Evolutionary conservation across 371 early-diverging fungal genomes (phyloP).

Genomic region (Mortierella sp.): DNA sequence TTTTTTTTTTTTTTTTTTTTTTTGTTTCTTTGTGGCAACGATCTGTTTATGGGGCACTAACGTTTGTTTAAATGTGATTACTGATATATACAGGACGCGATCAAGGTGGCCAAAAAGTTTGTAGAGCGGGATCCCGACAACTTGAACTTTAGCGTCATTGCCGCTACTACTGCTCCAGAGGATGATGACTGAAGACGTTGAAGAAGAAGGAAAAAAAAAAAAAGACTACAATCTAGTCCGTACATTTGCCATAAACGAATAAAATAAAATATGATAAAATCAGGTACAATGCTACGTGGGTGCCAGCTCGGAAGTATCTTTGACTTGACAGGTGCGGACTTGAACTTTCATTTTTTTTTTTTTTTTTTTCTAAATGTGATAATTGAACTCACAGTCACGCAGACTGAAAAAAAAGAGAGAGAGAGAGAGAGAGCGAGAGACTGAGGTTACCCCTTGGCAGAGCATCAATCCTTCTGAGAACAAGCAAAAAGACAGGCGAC

Average conservation of each 20-base stretch:
- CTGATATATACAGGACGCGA: slow-evolving; percentile 63
- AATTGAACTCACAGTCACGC: no score
- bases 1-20: background rate
- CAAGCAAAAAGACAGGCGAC: no score
- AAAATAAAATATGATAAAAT: background rate
- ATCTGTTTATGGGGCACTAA: background rate
- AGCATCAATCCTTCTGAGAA: no score
- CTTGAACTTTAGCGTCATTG: slow-evolving; percentile 76
- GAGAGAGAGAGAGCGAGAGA: no score
- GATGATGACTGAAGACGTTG: slow-evolving; percentile 13
- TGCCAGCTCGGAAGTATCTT: no score
- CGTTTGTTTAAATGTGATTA: background rate
- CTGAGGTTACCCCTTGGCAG: no score
- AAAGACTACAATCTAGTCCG: no score
- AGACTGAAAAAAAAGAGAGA: no score
- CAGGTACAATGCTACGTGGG: no score
- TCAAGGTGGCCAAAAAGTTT: slow-evolving; percentile 71
- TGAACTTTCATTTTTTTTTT: slow-evolving; percentile 1
- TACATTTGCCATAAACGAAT: background rate
- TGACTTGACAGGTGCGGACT: no score
- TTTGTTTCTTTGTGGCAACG: background rate
- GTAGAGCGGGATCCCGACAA: slow-evolving; percentile 79
- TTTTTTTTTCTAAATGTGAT: background rate
- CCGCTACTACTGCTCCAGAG: slow-evolving; percentile 54
- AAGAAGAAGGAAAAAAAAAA: no score